Base-by-base conservation (phyloP, 2,329 filamentous ascomycete genomes). In the Sporothrix curviconia region DNA sequence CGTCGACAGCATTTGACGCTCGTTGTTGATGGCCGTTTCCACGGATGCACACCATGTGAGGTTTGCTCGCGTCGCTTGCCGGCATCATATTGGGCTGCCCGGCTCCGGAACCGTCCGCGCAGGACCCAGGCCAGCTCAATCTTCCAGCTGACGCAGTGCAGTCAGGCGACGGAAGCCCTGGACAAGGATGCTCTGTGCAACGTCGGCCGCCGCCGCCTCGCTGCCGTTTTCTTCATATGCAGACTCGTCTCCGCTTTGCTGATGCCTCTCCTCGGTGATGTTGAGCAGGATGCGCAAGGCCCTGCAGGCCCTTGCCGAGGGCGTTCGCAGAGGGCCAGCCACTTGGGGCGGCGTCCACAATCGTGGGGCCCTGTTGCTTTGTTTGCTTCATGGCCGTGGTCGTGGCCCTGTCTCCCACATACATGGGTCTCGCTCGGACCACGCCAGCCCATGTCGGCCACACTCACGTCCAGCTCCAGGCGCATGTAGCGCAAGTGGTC, bases 381-480 rank as follows among this genome's bases (percentile, higher is more conserved):
- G n/a, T n/a, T n/a, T n/a, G n/a, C n/a, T n/a, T n/a, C n/a, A n/a
- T n/a, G n/a, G n/a, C n/a, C n/a, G n/a, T 44, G 19, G 34, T 55
- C 32, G 12, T 40, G n/a, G 47, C 14, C 14, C 19, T 22, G 7
- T 36, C 46, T 14, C 19, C 32, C 7, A 17, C 9, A n/a, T 39
- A 40, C 34, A 7, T 14, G 49, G 34, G 11, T 51, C 49, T 8
- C 49, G 25, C 24, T 34, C 36, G 9, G 36, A 37, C 15, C 46
- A 46, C 3, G 28, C 50, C 50, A 56, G 11, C 47, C 63, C 8
- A 77, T 63, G 57, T 78, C 74, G 9, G 66, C 63, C 1, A 66
- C 67, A 19, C 72, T 64, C 11, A 77, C 65, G 55, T 79, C 76
- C 1, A 79, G 63, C 58, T 79, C 75, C 1, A 79, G 63, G 1